These are phyloP conservation scores for Hymenoscyphus salicellus DNA, from an alignment of 2,329 filamentous ascomycete species.

Conservation along the genomic window DNA sequence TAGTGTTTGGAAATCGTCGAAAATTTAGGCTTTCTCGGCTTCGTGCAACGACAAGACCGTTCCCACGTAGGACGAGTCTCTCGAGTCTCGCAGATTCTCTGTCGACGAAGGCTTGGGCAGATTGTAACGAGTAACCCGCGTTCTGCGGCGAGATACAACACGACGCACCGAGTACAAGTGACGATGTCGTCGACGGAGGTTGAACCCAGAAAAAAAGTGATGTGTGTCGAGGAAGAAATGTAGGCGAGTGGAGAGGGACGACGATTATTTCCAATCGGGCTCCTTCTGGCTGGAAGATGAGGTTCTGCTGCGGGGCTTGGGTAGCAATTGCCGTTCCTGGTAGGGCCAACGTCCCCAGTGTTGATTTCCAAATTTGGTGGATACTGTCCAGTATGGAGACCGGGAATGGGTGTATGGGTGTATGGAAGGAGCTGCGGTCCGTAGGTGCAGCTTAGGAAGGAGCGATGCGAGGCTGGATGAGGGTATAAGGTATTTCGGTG, in stretches of 20 bases:
- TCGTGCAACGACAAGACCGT: no score
- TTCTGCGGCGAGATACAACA: neutral
- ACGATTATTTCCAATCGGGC: slow-evolving; percentile 2
- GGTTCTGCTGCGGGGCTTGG: slow-evolving; percentile 3
- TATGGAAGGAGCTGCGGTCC: neutral
- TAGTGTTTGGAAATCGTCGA: neutral
- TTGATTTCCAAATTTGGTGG: neutral
- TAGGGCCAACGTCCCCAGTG: neutral
- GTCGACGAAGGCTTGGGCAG: neutral
- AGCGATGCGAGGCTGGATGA: neutral
- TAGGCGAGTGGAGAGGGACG: neutral
- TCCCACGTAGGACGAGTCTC: no score
- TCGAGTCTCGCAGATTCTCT: no score
- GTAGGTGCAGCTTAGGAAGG: neutral
- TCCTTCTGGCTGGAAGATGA: neutral
- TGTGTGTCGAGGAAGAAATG: neutral
- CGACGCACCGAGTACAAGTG: slow-evolving; percentile 1
- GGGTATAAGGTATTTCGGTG: neutral
- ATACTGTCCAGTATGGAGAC: neutral
- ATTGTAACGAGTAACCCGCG: neutral
- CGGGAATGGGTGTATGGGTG: neutral
- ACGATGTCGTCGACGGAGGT: neutral
- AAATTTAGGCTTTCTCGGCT: neutral
- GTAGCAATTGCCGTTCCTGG: slow-evolving; percentile 3
- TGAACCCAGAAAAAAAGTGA: neutral